A percentile compares a stretch with the other conserved stretches of the same genome.
phyloP scores from a whole-genome alignment of 768 basidiomycete genomes.

The Asterophora lycoperdoides region DNA sequence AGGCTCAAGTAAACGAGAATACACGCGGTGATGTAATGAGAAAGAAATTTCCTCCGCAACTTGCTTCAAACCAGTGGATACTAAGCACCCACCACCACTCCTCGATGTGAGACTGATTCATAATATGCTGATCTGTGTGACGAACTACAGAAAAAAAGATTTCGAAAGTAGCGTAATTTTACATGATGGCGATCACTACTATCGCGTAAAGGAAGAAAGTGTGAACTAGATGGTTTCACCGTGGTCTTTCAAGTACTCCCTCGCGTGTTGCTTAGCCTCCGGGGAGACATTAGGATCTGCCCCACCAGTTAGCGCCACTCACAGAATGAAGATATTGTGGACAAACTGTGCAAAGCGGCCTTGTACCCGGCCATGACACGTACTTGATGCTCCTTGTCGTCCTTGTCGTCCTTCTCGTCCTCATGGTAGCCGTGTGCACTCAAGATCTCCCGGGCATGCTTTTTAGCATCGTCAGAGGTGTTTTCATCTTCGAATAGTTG shows the following conservation, averaged over 20 bases:
- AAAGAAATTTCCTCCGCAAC: constrained; percentile 15
- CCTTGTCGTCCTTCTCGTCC: constrained; percentile 28
- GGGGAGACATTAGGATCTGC: constrained; percentile 17
- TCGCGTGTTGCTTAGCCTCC: constrained; percentile 15
- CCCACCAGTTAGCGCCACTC: neutral
- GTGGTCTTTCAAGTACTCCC: constrained; percentile 11
- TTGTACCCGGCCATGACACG: constrained; percentile 56
- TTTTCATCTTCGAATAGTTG: constrained; percentile 31
- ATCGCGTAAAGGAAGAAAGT: too few relatives aligned
- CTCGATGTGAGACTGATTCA: too few relatives aligned
- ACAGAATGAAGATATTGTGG: too few relatives aligned
- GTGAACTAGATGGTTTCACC: constrained; percentile 3
- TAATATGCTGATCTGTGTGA: too few relatives aligned
- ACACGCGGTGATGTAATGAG: constrained; percentile 23
- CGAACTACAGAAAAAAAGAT: too few relatives aligned
- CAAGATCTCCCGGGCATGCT: constrained; percentile 51
- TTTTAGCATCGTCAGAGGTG: constrained; percentile 46
- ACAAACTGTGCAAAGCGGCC: constrained; percentile 46
- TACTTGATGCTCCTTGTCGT: constrained; percentile 38
- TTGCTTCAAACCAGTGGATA: too few relatives aligned
- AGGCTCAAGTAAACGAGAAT: constrained; percentile 18
- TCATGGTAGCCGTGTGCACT: constrained; percentile 36
- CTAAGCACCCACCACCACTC: too few relatives aligned
- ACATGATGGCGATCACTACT: too few relatives aligned
- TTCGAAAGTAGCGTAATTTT: too few relatives aligned